phyloP scores from a whole-genome alignment of 75 land plant genomes.

The Sequoiadendron giganteum region DNA sequence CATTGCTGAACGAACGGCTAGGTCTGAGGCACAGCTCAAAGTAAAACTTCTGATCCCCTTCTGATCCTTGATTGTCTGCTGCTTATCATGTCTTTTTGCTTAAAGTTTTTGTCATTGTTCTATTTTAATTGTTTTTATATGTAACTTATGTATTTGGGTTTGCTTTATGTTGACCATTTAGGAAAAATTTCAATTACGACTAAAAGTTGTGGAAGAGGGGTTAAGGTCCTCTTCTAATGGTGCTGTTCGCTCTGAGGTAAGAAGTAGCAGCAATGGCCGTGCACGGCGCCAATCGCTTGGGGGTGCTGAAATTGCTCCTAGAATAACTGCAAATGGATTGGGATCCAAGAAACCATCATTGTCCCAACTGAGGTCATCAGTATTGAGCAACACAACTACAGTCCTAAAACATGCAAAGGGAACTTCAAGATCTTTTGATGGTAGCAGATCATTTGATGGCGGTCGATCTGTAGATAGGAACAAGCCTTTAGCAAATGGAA shows the following conservation, averaged over 20 bases:
- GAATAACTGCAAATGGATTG: conserved; percentile 49
- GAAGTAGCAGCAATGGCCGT: conserved; percentile 29
- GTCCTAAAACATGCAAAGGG: conserved; percentile 62
- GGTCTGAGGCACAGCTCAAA: conserved; percentile 85
- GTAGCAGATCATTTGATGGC: conserved; percentile 32
- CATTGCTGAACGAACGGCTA: conserved; percentile 79
- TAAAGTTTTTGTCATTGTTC: conserved; percentile 7
- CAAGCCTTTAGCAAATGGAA: conserved; percentile 47
- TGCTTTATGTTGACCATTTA: conserved; percentile 5
- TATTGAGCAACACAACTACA: conserved; percentile 30
- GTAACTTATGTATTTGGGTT: neutral
- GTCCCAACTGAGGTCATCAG: conserved; percentile 37
- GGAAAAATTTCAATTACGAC: conserved; percentile 65
- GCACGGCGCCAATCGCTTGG: conserved; percentile 39
- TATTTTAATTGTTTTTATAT: neutral
- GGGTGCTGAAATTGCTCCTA: conserved; percentile 58
- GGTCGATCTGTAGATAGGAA: conserved; percentile 28
- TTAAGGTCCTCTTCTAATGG: conserved; percentile 39
- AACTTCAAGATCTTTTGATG: conserved; percentile 78
- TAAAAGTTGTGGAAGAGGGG: conserved; percentile 87
- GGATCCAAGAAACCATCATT: conserved; percentile 32
- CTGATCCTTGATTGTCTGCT: neutral
- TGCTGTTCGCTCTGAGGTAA: conserved; percentile 22
- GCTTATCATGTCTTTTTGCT: neutral
- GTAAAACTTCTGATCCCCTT: conserved; percentile 26